Conservation (phyloP, 768 basidiomycete genomes). For the Naganishia antarctica region DNA sequence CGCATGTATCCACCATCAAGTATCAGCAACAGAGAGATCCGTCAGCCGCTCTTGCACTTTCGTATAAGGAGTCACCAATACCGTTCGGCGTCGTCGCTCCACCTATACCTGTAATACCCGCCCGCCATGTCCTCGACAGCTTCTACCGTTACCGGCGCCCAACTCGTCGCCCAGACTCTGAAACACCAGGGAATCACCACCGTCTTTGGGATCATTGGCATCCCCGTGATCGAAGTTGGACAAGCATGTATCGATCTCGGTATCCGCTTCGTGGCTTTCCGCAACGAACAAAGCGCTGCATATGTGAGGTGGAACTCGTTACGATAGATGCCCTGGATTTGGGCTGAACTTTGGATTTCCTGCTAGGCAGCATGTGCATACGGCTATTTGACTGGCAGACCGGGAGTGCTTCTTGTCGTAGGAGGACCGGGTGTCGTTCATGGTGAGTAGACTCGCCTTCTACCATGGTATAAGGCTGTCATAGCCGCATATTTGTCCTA, state of each 20-base stretch:
- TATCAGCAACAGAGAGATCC: no score
- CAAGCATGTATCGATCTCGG: constrained; percentile 35
- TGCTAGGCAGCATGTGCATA: constrained; percentile 34
- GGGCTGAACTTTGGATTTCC: not conserved
- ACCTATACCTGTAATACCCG: not conserved
- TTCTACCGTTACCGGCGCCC: constrained; percentile 9
- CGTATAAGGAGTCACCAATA: no score
- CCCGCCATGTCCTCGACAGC: not conserved
- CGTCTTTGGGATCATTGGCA: constrained; percentile 34
- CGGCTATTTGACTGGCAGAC: constrained; percentile 31
- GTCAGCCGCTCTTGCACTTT: no score
- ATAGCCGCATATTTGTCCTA: not conserved
- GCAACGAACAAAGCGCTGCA: constrained; percentile 35
- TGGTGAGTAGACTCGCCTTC: constrained; percentile 9
- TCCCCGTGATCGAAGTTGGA: constrained; percentile 33
- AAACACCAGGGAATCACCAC: constrained; percentile 26
- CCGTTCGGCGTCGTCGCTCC: no score
- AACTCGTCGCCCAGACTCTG: constrained; percentile 29
- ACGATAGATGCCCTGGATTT: not conserved
- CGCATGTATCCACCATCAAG: no score
- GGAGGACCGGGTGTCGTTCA: constrained; percentile 35
- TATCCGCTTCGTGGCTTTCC: constrained; percentile 31
- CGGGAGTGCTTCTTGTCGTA: constrained; percentile 33
- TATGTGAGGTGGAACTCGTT: constrained; percentile 27
- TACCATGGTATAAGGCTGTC: not conserved